Base-by-base conservation (phyloP, 805 yeast species). In the Schwanniomyces vanrijiae region DNA sequence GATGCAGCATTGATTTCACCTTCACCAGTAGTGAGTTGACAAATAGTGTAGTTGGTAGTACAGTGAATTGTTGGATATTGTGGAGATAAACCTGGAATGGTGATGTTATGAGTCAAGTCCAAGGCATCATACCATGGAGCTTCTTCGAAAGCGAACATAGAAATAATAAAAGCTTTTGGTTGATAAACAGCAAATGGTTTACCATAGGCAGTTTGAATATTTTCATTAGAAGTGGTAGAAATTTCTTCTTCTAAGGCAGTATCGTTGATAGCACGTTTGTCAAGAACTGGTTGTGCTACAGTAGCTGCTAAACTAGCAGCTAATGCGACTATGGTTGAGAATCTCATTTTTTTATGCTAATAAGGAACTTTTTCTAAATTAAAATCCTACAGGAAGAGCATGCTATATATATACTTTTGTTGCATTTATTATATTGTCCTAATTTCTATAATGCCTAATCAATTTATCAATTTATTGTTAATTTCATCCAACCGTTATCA, bases 1-100 rank as follows among this genome's bases (percentile, higher is more conserved):
- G 82, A 52, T 13, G 88, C 87, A 33, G 88, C 88, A 55, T 83
- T 83, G 53, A 81, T 76, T 60, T 83, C 87, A 52, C 83, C 84
- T 65, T 82, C 88, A 45, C 88, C 88, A n/a, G 84, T 79, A 39
- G 85, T 80, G 45, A 82, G 58, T 58, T 81, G 82, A 70, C 87
- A 83, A 24, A 83, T 61, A 24, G 77, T 60, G 65, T 73, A 77
- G 66, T 80, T 71, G 29, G 67, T 55, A 47, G 75, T 76, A 65
- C 88, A 83, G 67, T 77, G 80, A 43, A 83, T 69, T 18, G 70
- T 57, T 28, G 86, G 85, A 69, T 74, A 82, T 28, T 75, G 52
- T 24, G 86, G 85, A 14, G 86, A 81, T 45, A 83, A 68, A 41
- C 88, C 88, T n/a, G 88, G 88, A 40, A 83, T 59, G 22, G 85